phyloP scores from a whole-genome alignment of 2,329 filamentous ascomycete species.

The Stromatinia cepivora region DNA sequence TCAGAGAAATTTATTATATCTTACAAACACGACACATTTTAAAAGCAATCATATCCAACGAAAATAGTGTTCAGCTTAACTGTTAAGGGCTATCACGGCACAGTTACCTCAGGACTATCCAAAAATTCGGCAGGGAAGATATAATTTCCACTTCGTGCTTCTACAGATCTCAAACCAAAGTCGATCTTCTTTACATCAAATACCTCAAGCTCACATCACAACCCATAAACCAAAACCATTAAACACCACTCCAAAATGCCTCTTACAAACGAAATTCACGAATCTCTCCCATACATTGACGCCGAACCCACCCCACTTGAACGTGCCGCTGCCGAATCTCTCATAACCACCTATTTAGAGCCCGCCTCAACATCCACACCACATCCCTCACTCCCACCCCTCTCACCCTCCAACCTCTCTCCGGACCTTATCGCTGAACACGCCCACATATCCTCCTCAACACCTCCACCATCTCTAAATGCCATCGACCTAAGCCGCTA shows the following conservation, averaged over 20 bases:
- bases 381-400: constrained; percentile 56
- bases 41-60: not conserved
- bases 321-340: constrained; percentile 64
- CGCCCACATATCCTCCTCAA: constrained; percentile 1
- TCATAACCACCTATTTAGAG: constrained; percentile 66
- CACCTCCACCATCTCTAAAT: constrained; percentile 49
- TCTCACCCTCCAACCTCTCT: constrained; percentile 59
- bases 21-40: not conserved
- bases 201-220: constrained; percentile 13
- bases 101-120: not conserved
- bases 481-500: constrained; percentile 80
- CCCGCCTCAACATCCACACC: constrained; percentile 41
- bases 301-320: constrained; percentile 62
- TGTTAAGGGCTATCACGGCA: not conserved
- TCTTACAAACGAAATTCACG: constrained; percentile 36
- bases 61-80: not conserved
- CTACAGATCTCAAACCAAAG: not conserved
- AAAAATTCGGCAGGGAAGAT: not conserved
- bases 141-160: not conserved
- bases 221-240: constrained; percentile 2
- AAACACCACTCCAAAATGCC: constrained; percentile 31
- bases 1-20: constrained; percentile 1
- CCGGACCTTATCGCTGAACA: constrained; percentile 68
- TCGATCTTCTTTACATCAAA: not conserved
- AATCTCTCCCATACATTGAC: constrained; percentile 64